Evolutionary conservation across 2,329 filamentous ascomycete species (phyloP).

Genomic region (Pestalotiopsis fici): DNA sequence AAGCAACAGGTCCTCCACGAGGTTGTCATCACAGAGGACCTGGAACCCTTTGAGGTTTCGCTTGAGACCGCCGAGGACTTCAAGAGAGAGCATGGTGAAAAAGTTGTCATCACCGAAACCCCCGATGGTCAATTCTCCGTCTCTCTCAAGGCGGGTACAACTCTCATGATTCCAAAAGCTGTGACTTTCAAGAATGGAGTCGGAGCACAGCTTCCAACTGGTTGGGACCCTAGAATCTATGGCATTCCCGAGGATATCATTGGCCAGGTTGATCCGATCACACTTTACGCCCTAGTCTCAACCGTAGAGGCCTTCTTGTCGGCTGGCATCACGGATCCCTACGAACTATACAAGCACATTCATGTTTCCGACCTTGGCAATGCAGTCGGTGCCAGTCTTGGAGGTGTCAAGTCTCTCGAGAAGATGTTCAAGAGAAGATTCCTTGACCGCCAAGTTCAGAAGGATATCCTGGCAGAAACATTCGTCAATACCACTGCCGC

Average conservation of each 20-base stretch:
- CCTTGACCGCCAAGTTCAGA: slow-evolving; percentile 30
- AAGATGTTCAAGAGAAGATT: slow-evolving; percentile 31
- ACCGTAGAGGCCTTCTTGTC: slow-evolving; percentile 32
- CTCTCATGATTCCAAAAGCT: slow-evolving; percentile 32
- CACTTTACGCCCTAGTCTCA: slow-evolving; percentile 31
- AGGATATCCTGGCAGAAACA: slow-evolving; percentile 34
- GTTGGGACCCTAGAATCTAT: slow-evolving; percentile 33
- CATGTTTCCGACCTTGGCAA: slow-evolving; percentile 36
- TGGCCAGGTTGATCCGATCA: slow-evolving; percentile 33
- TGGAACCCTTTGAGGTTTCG: slow-evolving; percentile 31
- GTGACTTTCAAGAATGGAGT: slow-evolving; percentile 25
- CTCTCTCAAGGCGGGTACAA: slow-evolving; percentile 29
- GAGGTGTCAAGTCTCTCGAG: slow-evolving; percentile 24
- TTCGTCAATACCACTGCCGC: slow-evolving; percentile 35
- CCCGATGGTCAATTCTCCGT: slow-evolving; percentile 22
- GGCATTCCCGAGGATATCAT: slow-evolving; percentile 37
- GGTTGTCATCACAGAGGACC: slow-evolving; percentile 30
- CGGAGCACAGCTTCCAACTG: slow-evolving; percentile 33
- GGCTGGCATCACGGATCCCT: slow-evolving; percentile 31
- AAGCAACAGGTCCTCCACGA: slow-evolving; percentile 33
- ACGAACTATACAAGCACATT: slow-evolving; percentile 31
- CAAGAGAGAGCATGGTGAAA: slow-evolving; percentile 30
- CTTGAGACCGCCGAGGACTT: slow-evolving; percentile 30
- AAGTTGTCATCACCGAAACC: slow-evolving; percentile 23
- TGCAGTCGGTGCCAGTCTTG: slow-evolving; percentile 32